A percentile compares a stretch with the other conserved stretches of the same genome.
Evolutionary conservation across 495 filamentous ascomycete genomes (phyloP).

Genomic region (Penicillium lagena): DNA sequence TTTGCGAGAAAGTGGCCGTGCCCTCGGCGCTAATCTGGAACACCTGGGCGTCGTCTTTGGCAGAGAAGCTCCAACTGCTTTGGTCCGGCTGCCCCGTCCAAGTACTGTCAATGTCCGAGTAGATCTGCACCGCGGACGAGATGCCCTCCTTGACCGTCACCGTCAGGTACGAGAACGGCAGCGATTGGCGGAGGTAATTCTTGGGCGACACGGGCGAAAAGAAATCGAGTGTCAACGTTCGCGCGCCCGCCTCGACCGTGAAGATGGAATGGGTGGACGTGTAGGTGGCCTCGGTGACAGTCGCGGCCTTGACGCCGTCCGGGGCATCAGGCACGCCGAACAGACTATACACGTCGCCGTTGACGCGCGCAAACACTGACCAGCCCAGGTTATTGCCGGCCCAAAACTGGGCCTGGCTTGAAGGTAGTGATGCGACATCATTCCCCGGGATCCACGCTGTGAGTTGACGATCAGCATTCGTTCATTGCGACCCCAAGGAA

Average conservation of each 20-base stretch:
- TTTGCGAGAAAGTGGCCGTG: slow-evolving; percentile 21
- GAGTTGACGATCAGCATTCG: slow-evolving; percentile 1
- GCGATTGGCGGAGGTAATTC: slow-evolving; percentile 69
- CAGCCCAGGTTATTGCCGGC: slow-evolving; percentile 33
- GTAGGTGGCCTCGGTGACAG: slow-evolving; percentile 26
- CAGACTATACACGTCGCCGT: slow-evolving; percentile 35
- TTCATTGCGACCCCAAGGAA: too few species aligned
- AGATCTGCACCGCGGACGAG: slow-evolving; percentile 29
- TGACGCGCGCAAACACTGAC: slow-evolving; percentile 35
- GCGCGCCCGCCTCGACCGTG: slow-evolving; percentile 25
- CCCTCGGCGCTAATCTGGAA: slow-evolving; percentile 21
- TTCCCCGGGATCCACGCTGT: slow-evolving; percentile 41
- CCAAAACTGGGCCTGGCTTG: slow-evolving; percentile 38
- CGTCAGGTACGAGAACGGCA: slow-evolving; percentile 73
- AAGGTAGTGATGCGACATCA: slow-evolving; percentile 20
- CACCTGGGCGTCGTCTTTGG: slow-evolving; percentile 16
- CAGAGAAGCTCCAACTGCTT: slow-evolving; percentile 17
- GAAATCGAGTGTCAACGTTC: slow-evolving; percentile 45
- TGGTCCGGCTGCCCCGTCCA: slow-evolving; percentile 34
- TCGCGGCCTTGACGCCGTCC: slow-evolving; percentile 17
- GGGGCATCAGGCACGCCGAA: slow-evolving; percentile 29
- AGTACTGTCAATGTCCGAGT: slow-evolving; percentile 35
- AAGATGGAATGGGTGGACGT: slow-evolving; percentile 36
- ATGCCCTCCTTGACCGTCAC: slow-evolving; percentile 42
- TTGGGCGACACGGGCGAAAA: slow-evolving; percentile 76